Evolutionary conservation across 2,329 filamentous ascomycete species (phyloP).

Genomic region (Arthrinium phaeospermum): DNA sequence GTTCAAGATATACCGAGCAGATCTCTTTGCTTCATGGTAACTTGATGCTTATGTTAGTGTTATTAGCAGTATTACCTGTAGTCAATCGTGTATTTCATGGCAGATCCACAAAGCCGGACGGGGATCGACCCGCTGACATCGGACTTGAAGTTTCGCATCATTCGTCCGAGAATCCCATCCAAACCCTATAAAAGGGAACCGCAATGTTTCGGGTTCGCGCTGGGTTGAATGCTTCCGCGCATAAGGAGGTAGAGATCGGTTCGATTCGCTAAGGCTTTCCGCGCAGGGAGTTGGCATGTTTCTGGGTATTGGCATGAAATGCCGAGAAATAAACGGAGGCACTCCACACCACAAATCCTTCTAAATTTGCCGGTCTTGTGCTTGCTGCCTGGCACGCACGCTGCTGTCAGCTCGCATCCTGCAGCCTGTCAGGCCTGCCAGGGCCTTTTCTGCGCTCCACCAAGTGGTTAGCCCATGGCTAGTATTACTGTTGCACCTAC

Average conservation of each 20-base stretch:
- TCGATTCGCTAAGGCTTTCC: background rate
- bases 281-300: background rate
- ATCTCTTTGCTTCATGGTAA: background rate
- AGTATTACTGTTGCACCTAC: background rate
- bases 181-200: background rate
- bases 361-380: background rate
- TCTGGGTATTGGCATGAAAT: background rate
- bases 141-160: background rate
- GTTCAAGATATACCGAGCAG: background rate
- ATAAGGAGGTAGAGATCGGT: background rate
- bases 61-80: background rate
- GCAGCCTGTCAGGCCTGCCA: background rate
- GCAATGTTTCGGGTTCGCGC: background rate
- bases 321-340: constrained; percentile 9
- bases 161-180: background rate
- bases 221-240: background rate
- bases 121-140: constrained; percentile 8
- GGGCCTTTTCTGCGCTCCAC: background rate
- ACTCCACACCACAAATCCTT: background rate
- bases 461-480: background rate
- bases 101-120: background rate
- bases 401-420: background rate
- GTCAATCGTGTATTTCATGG: background rate
- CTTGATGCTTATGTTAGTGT: background rate
- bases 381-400: background rate